Evolutionary conservation across 2,329 filamentous ascomycete species (phyloP), one percentile per base, ranked within the genome.

Genomic region (Pseudocercospora eumusae): DNA sequence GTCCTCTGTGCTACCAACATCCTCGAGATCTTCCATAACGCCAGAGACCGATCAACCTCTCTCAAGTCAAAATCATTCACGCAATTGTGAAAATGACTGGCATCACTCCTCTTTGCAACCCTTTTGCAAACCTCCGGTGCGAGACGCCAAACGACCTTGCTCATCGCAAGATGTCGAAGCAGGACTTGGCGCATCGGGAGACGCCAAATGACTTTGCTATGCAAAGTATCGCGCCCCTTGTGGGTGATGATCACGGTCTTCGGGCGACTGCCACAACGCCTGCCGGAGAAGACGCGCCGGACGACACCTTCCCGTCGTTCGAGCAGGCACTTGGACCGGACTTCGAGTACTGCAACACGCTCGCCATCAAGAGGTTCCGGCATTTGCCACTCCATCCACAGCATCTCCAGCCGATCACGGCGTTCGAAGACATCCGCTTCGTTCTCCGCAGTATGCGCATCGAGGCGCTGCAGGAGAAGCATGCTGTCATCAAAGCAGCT

Each of bases 31-130:
- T 40, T 40, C 18, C 36, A 40, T 9, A 40, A 40, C 15, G 36
- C 36, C 15, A 40, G 36, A 18, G 36, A 18, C 6, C 6, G 36
- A 18, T 7, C 31, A 33, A 15, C 31, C 31, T 40, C 47, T 25
- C 47, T 28, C 52, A 54, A 11, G 40, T 23, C 27, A 36, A 18
- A 33, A 40, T 10, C 28, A 15, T 15, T 18, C 27, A 21, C 21
- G 31, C 13, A 40, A 15, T 8, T 8, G 36, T n/a, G 36, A 40
- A 40, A 8, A 40, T 40, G 36, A 18, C 36, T 18, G 13, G 13
- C 6, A n/a, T 28, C n/a, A 54, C 52, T 33, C 52, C 52, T 20
- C 11, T 54, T 20, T 54, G 52, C 52, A 54, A 54, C 31, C 28
- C 23, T 23, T 36, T 54, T 40, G 52, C 52, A 18, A 33, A 54